Conservation (phyloP, 768 basidiomycete genomes). For the Cytidiella melzeri region DNA sequence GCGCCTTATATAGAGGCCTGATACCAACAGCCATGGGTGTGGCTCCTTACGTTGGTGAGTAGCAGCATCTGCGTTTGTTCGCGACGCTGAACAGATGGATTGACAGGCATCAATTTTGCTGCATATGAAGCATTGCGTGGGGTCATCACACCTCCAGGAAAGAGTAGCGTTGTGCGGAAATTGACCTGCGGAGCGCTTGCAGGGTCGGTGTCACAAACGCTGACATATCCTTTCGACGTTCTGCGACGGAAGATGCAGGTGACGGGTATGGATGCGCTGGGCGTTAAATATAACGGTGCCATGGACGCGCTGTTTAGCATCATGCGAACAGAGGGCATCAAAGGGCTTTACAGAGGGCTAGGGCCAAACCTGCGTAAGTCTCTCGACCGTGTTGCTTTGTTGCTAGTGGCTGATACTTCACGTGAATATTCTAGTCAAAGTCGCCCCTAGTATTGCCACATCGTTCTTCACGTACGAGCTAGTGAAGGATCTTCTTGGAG, state of each 20-base stretch:
- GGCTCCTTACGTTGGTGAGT: conserved; percentile 66
- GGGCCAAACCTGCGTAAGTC: conserved; percentile 85
- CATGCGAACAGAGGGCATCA: conserved; percentile 64
- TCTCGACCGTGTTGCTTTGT: background rate
- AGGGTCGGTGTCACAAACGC: conserved; percentile 89
- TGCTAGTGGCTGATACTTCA: background rate
- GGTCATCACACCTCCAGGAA: conserved; percentile 75
- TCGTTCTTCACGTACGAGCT: conserved; percentile 83
- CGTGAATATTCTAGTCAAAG: conserved; percentile 54
- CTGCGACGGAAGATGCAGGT: conserved; percentile 95
- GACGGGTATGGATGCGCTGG: conserved; percentile 60
- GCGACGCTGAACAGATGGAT: conserved; percentile 3
- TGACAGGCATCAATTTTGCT: conserved; percentile 79
- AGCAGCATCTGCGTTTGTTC: conserved; percentile 1
- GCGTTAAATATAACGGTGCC: conserved; percentile 73
- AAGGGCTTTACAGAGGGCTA: conserved; percentile 76
- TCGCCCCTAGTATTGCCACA: conserved; percentile 86
- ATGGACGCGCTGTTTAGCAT: conserved; percentile 71
- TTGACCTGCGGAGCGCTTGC: conserved; percentile 79
- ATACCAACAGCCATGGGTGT: conserved; percentile 83
- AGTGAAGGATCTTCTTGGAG: conserved; percentile 44
- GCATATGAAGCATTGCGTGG: conserved; percentile 81
- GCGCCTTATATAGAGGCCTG: conserved; percentile 81
- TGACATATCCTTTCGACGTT: conserved; percentile 96
- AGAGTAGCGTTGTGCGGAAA: conserved; percentile 62